phyloP scores from a whole-genome alignment of 2,329 filamentous ascomycete species.

The Stagonosporopsis chrysanthemi region DNA sequence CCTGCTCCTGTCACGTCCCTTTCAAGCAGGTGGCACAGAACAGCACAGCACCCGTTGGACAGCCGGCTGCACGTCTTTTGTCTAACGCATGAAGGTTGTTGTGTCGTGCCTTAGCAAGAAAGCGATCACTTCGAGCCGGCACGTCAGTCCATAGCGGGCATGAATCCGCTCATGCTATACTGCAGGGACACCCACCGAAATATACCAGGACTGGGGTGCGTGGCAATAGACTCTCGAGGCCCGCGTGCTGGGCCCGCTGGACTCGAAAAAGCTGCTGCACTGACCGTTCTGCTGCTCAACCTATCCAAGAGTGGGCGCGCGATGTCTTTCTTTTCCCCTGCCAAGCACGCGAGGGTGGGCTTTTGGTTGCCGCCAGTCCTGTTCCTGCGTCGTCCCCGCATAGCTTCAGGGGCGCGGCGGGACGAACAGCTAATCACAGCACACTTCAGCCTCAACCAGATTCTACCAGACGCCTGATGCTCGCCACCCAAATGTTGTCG shows the following conservation, averaged over 20 bases:
- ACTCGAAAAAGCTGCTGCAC: slow-evolving; percentile 13
- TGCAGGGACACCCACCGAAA: slow-evolving; percentile 10
- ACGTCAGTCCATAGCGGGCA: slow-evolving; percentile 7
- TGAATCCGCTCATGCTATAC: slow-evolving; percentile 3
- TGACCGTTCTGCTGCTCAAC: slow-evolving; percentile 15
- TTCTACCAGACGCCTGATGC: slow-evolving; percentile 21
- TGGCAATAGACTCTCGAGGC: slow-evolving; percentile 12
- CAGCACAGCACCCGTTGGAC: slow-evolving; percentile 3
- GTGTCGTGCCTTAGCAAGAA: slow-evolving; percentile 16
- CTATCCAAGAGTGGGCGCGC: slow-evolving; percentile 12
- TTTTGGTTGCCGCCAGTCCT: slow-evolving; percentile 31
- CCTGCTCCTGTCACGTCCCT: slow-evolving; percentile 24
- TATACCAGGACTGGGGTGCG: slow-evolving; percentile 5
- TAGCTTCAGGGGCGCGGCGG: slow-evolving; percentile 32
- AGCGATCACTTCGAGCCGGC: not conserved
- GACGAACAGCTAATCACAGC: slow-evolving; percentile 34
- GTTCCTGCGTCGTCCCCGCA: slow-evolving; percentile 37
- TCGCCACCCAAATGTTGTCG: slow-evolving; percentile 16
- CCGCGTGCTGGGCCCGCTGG: slow-evolving; percentile 10
- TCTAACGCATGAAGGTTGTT: slow-evolving; percentile 4
- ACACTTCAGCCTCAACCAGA: slow-evolving; percentile 19
- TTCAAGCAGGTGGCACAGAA: slow-evolving; percentile 19
- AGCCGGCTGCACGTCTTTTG: slow-evolving; percentile 10
- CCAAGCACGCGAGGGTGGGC: slow-evolving; percentile 36
- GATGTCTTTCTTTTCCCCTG: slow-evolving; percentile 37